Evolutionary conservation across 2,329 filamentous ascomycete genomes (phyloP), one percentile per base, ranked within the genome.

Genomic region (Monilinia fructicola): DNA sequence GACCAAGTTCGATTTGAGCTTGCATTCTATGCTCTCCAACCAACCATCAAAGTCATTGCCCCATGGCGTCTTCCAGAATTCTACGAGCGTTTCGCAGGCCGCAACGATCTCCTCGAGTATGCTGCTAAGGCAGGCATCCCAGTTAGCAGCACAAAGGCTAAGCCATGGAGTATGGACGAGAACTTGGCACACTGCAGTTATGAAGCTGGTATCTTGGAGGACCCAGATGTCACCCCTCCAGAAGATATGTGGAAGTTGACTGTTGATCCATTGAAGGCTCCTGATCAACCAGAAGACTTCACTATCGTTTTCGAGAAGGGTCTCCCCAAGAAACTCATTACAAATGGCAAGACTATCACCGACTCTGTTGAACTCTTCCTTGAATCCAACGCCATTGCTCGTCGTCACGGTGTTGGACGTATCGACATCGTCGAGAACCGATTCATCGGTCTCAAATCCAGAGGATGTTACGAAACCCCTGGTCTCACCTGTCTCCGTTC

Each of bases 391-490:
- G 81, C 85, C 67, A 88, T 94, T 70, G 91, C 86, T 71, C 84
- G 86, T 77, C 84, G 82, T 71, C 82, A 92, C 80, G 91, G 91
- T 77, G 85, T 94, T 72, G 91, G 91, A 74, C 83, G 91, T 74
- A 89, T 94, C 71, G 91, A 94, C 78, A 94, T 94, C 76, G 90
- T 93, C 69, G 90, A 92, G 79, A 90, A 91, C 81, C 85, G 91
- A 64, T 91, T 90, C 81, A 90, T 91, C 75, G 91, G 90, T 70
- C 83, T 93, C 74, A 93, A 93, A 83, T 88, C 85, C 72, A 87
- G 91, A 74, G 91, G 91, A 74, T 93, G 90, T 82, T 93, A 93
- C 81, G 91, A 93, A 75, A 75, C 74, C 42, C 73, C 73, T 28
- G 74, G 73, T 63, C 68, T 76, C 48, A 74, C 74, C 64, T 74